Percentiles rank a stretch among this genome's conserved stretches.
phyloP scores from a whole-genome alignment of 139 green algal genomes.

The Picochlorum sp. region DNA sequence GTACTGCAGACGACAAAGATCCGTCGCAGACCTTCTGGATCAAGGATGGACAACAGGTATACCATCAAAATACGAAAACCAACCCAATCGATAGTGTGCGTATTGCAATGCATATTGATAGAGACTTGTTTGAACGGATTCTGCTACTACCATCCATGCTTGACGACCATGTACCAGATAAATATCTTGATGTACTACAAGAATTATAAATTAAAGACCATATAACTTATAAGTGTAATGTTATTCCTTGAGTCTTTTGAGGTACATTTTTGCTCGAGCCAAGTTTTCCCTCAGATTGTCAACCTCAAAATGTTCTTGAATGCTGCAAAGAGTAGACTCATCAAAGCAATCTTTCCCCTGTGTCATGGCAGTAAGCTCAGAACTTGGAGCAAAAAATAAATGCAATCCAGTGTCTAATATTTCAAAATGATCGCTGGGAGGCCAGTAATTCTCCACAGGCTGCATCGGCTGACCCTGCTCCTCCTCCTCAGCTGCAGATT shows the following conservation, averaged over 20 bases:
- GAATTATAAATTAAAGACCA: constrained; percentile 24
- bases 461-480: background rate
- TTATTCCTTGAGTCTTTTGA: too few relatives aligned
- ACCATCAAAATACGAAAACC: background rate
- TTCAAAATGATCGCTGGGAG: background rate
- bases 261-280: too few relatives aligned
- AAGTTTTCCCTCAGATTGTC: too few relatives aligned
- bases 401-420: background rate
- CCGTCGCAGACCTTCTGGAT: constrained; percentile 2
- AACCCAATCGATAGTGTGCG: background rate
- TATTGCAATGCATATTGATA: constrained; percentile 23
- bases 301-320: too few relatives aligned
- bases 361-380: background rate
- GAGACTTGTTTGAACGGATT: constrained; percentile 29
- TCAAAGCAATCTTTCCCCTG: constrained; percentile 5
- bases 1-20: background rate
- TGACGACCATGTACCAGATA: constrained; percentile 37
- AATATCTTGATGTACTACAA: constrained; percentile 30
- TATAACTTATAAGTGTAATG: too few relatives aligned
- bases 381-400: background rate
- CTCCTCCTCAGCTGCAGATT: background rate
- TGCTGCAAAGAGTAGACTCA: too few relatives aligned
- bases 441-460: background rate
- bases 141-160: constrained; percentile 35
- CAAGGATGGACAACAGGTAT: background rate